Percentiles rank a stretch among this genome's conserved stretches.
Conservation (phyloP, 805 yeast genomes). For the Sugiyamaella lignohabitans region DNA sequence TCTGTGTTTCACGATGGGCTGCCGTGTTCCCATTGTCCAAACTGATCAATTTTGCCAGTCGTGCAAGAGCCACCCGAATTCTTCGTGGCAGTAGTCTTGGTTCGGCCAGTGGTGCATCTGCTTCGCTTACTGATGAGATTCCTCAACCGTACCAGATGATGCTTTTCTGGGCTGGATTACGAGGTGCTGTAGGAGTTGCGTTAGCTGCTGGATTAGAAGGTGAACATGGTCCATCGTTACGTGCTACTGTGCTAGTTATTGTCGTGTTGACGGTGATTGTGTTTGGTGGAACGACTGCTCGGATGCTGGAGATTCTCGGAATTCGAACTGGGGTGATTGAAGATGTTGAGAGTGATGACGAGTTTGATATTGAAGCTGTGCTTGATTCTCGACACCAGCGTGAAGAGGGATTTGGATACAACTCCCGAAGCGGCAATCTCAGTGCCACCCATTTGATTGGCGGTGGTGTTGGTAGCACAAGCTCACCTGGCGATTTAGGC, state of each 20-base stretch:
- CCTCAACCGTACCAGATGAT: conserved; percentile 95
- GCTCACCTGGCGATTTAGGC: not conserved
- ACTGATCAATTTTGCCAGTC: conserved; percentile 71
- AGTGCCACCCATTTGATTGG: not conserved
- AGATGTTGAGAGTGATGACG: conserved; percentile 83
- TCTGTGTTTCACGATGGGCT: conserved; percentile 93
- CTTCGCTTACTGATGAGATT: conserved; percentile 56
- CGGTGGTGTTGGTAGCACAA: no score
- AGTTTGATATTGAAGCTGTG: conserved; percentile 77
- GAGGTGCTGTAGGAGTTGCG: conserved; percentile 99
- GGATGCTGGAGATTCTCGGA: conserved; percentile 92
- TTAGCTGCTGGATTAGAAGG: conserved; percentile 97
- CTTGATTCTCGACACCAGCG: conserved; percentile 12
- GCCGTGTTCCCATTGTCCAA: conserved; percentile 93
- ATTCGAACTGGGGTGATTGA: conserved; percentile 87
- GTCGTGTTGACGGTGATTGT: conserved; percentile 93
- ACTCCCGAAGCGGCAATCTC: not conserved
- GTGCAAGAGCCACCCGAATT: conserved; percentile 47
- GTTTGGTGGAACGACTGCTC: conserved; percentile 98
- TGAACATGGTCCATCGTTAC: conserved; percentile 75
- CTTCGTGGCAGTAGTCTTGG: conserved; percentile 19
- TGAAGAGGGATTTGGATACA: not conserved
- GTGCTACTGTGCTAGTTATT: conserved; percentile 94
- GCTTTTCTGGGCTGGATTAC: conserved; percentile 98
- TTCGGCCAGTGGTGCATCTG: not conserved